These are phyloP conservation scores for Angomonas desouzai DNA, from an alignment of 208 protist species.

Conservation along the genomic window DNA sequence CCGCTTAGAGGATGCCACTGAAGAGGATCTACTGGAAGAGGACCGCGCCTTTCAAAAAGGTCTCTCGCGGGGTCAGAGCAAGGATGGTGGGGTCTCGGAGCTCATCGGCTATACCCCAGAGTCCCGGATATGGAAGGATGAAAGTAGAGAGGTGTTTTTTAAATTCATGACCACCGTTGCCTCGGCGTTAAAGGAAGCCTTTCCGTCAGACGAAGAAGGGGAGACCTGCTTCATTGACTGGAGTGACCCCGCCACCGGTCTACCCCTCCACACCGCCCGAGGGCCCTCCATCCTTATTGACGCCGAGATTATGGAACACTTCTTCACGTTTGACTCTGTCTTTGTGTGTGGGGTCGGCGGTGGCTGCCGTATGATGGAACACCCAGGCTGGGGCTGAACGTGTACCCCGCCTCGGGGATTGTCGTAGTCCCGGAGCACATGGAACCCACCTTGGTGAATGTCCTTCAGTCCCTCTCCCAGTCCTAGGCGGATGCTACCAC, in stretches of 20 bases:
- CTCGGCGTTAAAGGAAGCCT: slow-evolving; percentile 3
- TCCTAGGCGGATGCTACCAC: not conserved
- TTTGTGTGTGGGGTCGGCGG: slow-evolving; percentile 35
- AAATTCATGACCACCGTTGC: slow-evolving; percentile 24
- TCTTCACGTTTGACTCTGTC: slow-evolving; percentile 37
- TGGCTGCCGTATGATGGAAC: slow-evolving; percentile 49
- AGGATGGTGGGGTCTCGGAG: slow-evolving; percentile 22
- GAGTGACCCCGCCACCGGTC: slow-evolving; percentile 43
- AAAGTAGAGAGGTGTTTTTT: slow-evolving; percentile 41
- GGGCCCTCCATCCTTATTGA: slow-evolving; percentile 33
- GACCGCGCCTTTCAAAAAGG: slow-evolving; percentile 9
- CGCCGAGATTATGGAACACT: slow-evolving; percentile 36
- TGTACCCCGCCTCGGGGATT: slow-evolving; percentile 39
- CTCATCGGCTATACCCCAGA: slow-evolving; percentile 27
- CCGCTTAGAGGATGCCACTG: slow-evolving; percentile 16
- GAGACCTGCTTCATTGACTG: slow-evolving; percentile 36
- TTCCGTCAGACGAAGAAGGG: not conserved
- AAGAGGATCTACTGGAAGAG: slow-evolving; percentile 25
- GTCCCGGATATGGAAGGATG: slow-evolving; percentile 42
- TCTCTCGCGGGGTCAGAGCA: not conserved
- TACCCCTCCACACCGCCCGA: slow-evolving; percentile 27
- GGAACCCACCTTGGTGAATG: slow-evolving; percentile 16
- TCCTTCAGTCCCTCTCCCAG: slow-evolving; percentile 9
- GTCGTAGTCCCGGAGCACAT: slow-evolving; percentile 16
- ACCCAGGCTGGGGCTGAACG: slow-evolving; percentile 37